phyloP scores from a whole-genome alignment of 805 yeast species.

The Candida verbasci region DNA sequence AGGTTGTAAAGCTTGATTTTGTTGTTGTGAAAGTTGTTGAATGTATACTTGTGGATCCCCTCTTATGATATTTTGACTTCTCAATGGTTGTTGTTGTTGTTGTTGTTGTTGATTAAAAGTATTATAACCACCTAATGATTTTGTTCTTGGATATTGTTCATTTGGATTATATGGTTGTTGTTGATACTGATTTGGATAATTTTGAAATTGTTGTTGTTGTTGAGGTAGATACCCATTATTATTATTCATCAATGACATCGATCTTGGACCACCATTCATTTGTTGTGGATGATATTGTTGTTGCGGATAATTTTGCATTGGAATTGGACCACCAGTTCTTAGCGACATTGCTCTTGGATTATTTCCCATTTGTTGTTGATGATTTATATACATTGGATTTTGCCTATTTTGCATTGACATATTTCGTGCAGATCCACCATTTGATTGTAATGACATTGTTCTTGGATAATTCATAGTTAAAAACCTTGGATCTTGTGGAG shows the following conservation, averaged over 20 bases:
- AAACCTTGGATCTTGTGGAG: slow-evolving; percentile 1
- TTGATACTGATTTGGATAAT: slow-evolving; percentile 2
- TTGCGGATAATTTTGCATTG: neutral
- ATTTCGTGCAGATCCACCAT: slow-evolving; percentile 1
- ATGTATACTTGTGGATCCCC: slow-evolving; percentile 4
- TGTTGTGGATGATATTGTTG: slow-evolving; percentile 5
- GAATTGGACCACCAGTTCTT: slow-evolving; percentile 9
- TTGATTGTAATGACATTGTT: slow-evolving; percentile 15
- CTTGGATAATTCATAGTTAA: slow-evolving; percentile 8
- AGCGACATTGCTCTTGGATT: slow-evolving; percentile 27
- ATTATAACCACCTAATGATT: slow-evolving; percentile 6
- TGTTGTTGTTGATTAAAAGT: slow-evolving; percentile 3
- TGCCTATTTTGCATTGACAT: slow-evolving; percentile 3
- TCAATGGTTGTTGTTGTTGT: slow-evolving; percentile 1
- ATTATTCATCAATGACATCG: slow-evolving; percentile 6
- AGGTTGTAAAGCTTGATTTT: neutral
- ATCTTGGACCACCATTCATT: neutral
- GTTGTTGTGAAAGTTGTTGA: slow-evolving; percentile 3
- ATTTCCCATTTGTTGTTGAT: slow-evolving; percentile 9
- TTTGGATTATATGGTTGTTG: slow-evolving; percentile 8
- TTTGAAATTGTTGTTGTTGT: slow-evolving; percentile 5
- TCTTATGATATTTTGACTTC: slow-evolving; percentile 7
- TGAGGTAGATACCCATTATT: neutral
- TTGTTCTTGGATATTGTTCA: slow-evolving; percentile 7
- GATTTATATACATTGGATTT: neutral